Evolutionary conservation across 139 green algal species (phyloP), one percentile per base, ranked within the genome.

Genomic region (Chlorella vulgaris): DNA sequence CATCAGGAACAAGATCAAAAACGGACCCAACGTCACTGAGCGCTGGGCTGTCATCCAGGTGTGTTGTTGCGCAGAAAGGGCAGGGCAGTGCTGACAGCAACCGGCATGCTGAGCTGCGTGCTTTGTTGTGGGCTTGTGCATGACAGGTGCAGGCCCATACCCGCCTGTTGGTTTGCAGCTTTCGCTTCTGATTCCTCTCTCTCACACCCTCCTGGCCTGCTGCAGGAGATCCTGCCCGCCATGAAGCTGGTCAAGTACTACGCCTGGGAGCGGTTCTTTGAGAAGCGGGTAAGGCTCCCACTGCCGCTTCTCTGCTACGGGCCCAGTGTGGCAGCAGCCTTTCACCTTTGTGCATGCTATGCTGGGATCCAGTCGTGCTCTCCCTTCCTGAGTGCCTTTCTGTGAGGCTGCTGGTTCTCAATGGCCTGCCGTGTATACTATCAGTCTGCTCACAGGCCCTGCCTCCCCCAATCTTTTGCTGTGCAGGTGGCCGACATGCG

Each of bases 221-320:
- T 90, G 69, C 89, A 93, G 80, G 89, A 93, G 88, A 66, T 93
- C 3, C 89, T 93, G 50, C 89, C 89, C 31, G 86, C 89, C 80
- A 93, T 93, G 86, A 92, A 93, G 88, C 85, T 92, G 26, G 87
- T 93, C 77, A 94, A 93, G 88, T 93, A 92, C 83, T 93, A 93
- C 61, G 88, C 84, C 5, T 93, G 89, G 89, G 89, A 93, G 87
- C 76, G 81, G 51, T 93, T 88, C 82, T 91, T 93, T 31, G 86
- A 91, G 84, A 38, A 84, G 10, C 42, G 88, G 53, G 85, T 93
- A 10, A 81, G 26, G 2, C 35, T 7, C 29, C 47, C n/a, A n/a
- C n/a, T n/a, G n/a, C n/a, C n/a, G n/a, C n/a, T n/a, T n/a, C n/a
- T n/a, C n/a, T n/a, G n/a, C n/a, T n/a, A n/a, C n/a, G n/a, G n/a